Percentiles rank a stretch among this genome's conserved stretches.
Evolutionary conservation across 176 grass and related monocot genomes (phyloP).

Genomic region (Zea mays): DNA sequence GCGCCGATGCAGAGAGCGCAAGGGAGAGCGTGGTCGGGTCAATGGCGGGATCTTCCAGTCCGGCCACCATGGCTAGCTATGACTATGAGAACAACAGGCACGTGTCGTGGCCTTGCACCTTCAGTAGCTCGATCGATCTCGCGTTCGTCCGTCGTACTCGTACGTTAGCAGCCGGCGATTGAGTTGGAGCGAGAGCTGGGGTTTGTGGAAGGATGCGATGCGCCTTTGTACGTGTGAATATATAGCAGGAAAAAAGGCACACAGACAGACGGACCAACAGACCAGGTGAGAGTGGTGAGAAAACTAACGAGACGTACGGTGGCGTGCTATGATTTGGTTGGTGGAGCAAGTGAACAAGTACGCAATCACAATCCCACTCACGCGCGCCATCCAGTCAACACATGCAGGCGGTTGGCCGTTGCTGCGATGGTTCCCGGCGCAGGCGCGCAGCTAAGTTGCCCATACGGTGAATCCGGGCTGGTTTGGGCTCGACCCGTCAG

Average conservation of each 20-base stretch:
- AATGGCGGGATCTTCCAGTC: slow-evolving; percentile 20
- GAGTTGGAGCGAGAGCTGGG: not conserved
- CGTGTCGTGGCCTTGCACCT: not conserved
- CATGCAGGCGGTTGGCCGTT: slow-evolving; percentile 27
- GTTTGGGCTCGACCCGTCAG: too few species aligned
- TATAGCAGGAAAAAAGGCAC: not conserved
- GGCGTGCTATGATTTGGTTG: slow-evolving; percentile 5
- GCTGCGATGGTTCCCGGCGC: slow-evolving; percentile 38
- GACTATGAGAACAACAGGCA: not conserved
- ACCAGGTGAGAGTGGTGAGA: not conserved
- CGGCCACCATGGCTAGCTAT: slow-evolving; percentile 26
- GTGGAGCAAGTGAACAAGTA: slow-evolving; percentile 9
- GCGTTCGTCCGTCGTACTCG: not conserved
- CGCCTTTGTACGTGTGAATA: not conserved
- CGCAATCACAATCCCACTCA: not conserved
- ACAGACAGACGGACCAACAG: not conserved
- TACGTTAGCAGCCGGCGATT: too few species aligned
- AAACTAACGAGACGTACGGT: not conserved
- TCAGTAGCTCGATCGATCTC: not conserved
- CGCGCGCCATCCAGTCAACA: slow-evolving; percentile 25
- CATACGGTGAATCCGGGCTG: too few species aligned
- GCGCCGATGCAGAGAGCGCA: slow-evolving; percentile 3
- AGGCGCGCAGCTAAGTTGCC: slow-evolving; percentile 13
- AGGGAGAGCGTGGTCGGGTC: slow-evolving; percentile 42
- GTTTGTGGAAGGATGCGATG: not conserved